Evolutionary conservation across 441 rosid species (phyloP).

Genomic region (Corymbia citriodora): DNA sequence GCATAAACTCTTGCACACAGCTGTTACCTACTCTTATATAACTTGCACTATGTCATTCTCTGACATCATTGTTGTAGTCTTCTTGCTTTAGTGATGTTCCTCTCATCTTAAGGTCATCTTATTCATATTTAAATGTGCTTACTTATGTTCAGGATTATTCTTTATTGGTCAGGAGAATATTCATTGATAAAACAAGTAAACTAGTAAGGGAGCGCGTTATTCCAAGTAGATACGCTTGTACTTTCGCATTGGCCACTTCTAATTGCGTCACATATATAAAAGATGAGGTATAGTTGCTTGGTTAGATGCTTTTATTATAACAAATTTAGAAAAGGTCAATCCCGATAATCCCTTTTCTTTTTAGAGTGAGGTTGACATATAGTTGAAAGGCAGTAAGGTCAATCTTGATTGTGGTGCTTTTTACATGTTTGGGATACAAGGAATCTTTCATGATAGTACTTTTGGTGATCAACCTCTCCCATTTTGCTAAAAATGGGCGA

Average conservation of each 20-base stretch:
- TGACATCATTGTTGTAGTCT: not conserved
- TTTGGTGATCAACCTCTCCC: no score
- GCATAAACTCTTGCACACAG: not conserved
- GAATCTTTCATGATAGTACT: no score
- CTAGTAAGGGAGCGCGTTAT: slow-evolving; percentile 53
- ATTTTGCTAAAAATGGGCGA: no score
- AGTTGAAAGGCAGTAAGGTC: no score
- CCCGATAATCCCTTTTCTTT: no score
- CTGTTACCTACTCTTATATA: not conserved
- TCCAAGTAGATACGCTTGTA: slow-evolving; percentile 87
- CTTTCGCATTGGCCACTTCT: slow-evolving; percentile 59
- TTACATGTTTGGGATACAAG: no score
- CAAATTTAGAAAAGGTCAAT: no score
- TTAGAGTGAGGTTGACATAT: no score
- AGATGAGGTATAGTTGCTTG: slow-evolving; percentile 38
- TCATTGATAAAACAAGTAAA: slow-evolving; percentile 61
- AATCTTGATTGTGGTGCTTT: no score
- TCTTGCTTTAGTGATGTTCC: not conserved
- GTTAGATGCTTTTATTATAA: no score
- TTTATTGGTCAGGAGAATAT: slow-evolving; percentile 42
- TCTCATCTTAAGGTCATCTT: not conserved
- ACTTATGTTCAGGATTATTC: slow-evolving; percentile 55
- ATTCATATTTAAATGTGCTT: not conserved
- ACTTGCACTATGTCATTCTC: not conserved
- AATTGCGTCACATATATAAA: slow-evolving; percentile 55